Percentiles rank a stretch among this genome's conserved stretches.
These are phyloP conservation scores for Neoscytalidium dimidiatum DNA, from an alignment of 2,329 filamentous ascomycete species.

Conservation along the genomic window DNA sequence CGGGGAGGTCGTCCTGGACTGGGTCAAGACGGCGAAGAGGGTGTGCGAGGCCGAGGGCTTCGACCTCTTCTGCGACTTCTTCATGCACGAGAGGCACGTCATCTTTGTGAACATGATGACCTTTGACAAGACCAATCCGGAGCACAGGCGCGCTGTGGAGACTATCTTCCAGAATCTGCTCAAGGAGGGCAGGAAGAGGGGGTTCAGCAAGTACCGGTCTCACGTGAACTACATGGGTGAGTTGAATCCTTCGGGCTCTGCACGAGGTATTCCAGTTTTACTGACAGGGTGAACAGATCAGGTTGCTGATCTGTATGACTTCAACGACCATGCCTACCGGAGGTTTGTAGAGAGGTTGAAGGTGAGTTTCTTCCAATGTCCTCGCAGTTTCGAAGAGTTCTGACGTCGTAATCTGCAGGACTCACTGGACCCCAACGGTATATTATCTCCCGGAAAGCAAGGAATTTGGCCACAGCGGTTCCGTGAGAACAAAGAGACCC, in stretches of 20 bases:
- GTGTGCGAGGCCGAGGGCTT: constrained; percentile 27
- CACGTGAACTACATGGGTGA: constrained; percentile 48
- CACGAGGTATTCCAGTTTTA: not conserved
- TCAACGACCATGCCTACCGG: constrained; percentile 46
- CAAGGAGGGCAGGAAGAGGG: constrained; percentile 41
- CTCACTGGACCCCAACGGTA: constrained; percentile 44
- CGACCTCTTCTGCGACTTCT: constrained; percentile 29
- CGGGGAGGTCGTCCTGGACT: constrained; percentile 42
- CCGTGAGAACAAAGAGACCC: constrained; percentile 21
- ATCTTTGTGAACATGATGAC: constrained; percentile 39
- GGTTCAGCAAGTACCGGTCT: constrained; percentile 51
- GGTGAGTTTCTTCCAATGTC: not conserved
- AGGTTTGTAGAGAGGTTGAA: constrained; percentile 46
- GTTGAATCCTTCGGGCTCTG: not conserved
- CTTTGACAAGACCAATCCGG: constrained; percentile 28
- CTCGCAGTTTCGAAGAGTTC: not conserved
- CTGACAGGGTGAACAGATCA: constrained; percentile 27
- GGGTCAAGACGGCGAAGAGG: constrained; percentile 35
- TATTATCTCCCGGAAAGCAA: constrained; percentile 28
- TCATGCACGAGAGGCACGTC: constrained; percentile 46
- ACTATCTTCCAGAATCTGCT: constrained; percentile 35
- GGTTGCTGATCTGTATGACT: constrained; percentile 49
- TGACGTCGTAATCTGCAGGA: constrained; percentile 31
- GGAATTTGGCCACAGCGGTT: constrained; percentile 26
- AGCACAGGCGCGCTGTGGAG: constrained; percentile 24